Evolutionary conservation across 768 basidiomycete genomes (phyloP).

Genomic region (Auriscalpium vulgare): DNA sequence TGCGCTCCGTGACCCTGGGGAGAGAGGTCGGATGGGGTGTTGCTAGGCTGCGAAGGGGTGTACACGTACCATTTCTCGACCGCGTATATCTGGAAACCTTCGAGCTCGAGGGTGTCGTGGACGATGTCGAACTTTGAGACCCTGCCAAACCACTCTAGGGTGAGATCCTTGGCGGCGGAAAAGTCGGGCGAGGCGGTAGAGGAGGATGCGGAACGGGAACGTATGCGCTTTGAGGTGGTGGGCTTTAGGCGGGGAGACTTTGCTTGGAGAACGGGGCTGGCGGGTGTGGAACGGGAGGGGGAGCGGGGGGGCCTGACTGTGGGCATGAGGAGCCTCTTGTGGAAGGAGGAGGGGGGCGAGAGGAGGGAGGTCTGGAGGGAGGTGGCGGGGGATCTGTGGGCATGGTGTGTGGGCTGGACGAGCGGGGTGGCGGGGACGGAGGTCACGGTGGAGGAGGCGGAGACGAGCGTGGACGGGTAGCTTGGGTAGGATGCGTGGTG

Average conservation of each 20-base stretch:
- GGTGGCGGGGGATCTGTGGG: background rate
- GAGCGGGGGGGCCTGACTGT: slow-evolving; percentile 8
- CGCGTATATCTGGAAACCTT: slow-evolving; percentile 75
- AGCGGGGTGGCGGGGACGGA: background rate
- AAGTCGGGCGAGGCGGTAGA: background rate
- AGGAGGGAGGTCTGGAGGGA: background rate
- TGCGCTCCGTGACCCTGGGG: slow-evolving; percentile 59
- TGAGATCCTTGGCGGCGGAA: background rate
- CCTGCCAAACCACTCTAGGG: slow-evolving; percentile 34
- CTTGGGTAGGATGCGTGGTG: background rate
- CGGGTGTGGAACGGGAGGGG: background rate
- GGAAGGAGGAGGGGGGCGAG: background rate
- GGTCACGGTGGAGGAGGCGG: background rate
- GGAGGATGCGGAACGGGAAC: slow-evolving; percentile 8
- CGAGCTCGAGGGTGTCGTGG: slow-evolving; percentile 39
- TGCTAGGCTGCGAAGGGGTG: background rate
- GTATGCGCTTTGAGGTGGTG: slow-evolving; percentile 5
- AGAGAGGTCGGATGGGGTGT: background rate
- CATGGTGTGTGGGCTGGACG: background rate
- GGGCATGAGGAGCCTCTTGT: slow-evolving; percentile 14
- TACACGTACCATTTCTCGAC: slow-evolving; percentile 71
- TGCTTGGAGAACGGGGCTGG: background rate
- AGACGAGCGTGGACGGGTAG: background rate
- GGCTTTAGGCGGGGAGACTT: slow-evolving; percentile 9
- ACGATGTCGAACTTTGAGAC: slow-evolving; percentile 42